phyloP scores from a whole-genome alignment of 108 stramenopile species.

The Mediolabrus comicus region DNA sequence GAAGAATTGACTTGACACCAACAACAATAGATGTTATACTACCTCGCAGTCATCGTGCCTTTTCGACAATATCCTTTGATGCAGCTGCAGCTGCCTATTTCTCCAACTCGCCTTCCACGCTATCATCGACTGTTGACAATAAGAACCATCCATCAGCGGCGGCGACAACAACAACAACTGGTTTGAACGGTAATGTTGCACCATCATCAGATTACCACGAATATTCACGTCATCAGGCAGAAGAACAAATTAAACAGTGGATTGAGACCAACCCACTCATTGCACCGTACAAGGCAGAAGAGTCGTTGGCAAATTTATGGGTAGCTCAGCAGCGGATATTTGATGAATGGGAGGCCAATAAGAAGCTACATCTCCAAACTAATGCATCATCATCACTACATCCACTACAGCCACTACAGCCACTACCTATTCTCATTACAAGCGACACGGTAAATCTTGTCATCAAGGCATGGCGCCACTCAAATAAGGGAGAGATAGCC shows the following conservation, averaged over 20 bases:
- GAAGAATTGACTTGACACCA: background rate
- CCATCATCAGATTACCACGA: background rate
- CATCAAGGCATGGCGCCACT: slow-evolving; percentile 26
- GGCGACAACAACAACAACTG: background rate
- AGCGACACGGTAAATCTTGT: slow-evolving; percentile 26
- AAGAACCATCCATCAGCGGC: background rate
- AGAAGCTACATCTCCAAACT: background rate
- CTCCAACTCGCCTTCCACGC: slow-evolving; percentile 2
- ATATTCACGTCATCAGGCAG: background rate
- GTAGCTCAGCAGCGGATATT: slow-evolving; percentile 20
- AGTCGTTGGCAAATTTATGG: slow-evolving; percentile 27
- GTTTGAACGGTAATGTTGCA: background rate
- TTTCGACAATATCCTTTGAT: slow-evolving; percentile 17
- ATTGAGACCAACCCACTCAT: slow-evolving; percentile 25
- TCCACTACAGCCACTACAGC: background rate
- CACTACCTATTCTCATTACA: slow-evolving; percentile 16
- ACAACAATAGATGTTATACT: too few species aligned
- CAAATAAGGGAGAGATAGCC: slow-evolving; percentile 24
- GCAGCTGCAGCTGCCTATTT: background rate
- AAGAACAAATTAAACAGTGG: slow-evolving; percentile 19
- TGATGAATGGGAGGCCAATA: slow-evolving; percentile 5
- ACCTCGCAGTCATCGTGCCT: background rate
- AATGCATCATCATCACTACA: background rate
- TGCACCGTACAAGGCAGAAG: slow-evolving; percentile 41
- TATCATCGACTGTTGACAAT: background rate